Percentiles rank a stretch among this genome's conserved stretches.
Evolutionary conservation across 116 monocot species (phyloP).

Genomic region (Posidonia oceanica): DNA sequence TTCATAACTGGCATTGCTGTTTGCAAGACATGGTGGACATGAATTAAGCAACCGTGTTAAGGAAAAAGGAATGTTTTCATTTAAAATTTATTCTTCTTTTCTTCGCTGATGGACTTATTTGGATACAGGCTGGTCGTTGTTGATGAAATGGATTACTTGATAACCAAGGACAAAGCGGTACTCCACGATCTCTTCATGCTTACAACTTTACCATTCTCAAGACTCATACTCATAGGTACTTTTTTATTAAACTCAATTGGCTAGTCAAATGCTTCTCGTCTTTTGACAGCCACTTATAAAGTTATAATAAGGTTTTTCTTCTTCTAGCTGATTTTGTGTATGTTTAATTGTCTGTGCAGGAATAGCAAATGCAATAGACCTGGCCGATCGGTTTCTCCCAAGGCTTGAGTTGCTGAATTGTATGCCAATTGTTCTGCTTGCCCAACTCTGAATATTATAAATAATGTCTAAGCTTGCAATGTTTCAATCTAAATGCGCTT

Average conservation of each 20-base stretch:
- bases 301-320: not conserved
- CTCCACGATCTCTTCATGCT: constrained; percentile 99
- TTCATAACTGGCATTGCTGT: no score
- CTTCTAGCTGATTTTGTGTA: not conserved
- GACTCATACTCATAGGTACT: constrained; percentile 80
- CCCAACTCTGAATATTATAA: not conserved
- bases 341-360: constrained; percentile 26
- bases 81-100: not conserved
- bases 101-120: not conserved
- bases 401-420: constrained; percentile 88
- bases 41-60: no score
- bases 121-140: constrained; percentile 49
- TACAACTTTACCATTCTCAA: constrained; percentile 73
- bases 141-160: constrained; percentile 98
- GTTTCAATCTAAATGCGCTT: not conserved
- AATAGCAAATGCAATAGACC: constrained; percentile 95
- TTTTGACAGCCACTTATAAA: not conserved
- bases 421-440: constrained; percentile 23
- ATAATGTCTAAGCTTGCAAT: not conserved
- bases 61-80: not conserved
- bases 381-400: constrained; percentile 94
- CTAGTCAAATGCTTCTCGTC: not conserved
- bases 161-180: constrained; percentile 76
- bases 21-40: no score
- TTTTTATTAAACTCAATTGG: not conserved